Conservation (phyloP, 2,329 filamentous ascomycete species). For the Beauveria sp. region DNA sequence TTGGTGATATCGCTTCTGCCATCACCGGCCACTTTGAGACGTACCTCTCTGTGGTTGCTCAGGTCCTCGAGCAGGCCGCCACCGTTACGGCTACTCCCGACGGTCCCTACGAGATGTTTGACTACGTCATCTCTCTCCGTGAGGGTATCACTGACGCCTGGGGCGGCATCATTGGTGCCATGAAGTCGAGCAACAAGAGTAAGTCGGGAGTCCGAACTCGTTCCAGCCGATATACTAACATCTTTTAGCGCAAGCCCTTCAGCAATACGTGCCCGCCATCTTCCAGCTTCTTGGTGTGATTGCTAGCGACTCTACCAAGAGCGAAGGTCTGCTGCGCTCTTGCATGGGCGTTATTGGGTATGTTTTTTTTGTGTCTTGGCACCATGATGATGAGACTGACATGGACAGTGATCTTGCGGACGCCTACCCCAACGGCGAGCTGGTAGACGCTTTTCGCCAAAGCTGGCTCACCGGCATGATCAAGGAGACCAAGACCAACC, state of each 20-base stretch:
- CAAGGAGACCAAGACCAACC: conserved; percentile 83
- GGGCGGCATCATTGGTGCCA: conserved; percentile 91
- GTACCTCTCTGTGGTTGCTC: conserved; percentile 85
- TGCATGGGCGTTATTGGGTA: conserved; percentile 97
- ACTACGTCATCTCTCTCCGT: conserved; percentile 89
- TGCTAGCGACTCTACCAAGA: conserved; percentile 75
- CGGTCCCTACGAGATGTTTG: conserved; percentile 87
- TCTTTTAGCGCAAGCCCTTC: conserved; percentile 55
- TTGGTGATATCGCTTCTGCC: conserved; percentile 93
- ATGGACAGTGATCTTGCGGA: conserved; percentile 76
- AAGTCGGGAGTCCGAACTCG: conserved; percentile 24
- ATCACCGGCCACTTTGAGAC: conserved; percentile 89
- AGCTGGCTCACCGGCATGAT: conserved; percentile 88
- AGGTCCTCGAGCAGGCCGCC: conserved; percentile 89
- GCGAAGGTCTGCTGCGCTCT: conserved; percentile 85
- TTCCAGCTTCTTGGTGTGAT: conserved; percentile 81
- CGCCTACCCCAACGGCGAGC: conserved; percentile 84
- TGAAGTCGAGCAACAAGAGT: conserved; percentile 78
- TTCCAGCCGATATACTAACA: conserved; percentile 19
- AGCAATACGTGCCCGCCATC: conserved; percentile 74
- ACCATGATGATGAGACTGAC: conserved; percentile 27
- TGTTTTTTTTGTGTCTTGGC: conserved; percentile 24
- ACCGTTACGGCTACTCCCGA: conserved; percentile 72
- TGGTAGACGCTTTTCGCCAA: conserved; percentile 74
- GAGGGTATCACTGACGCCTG: conserved; percentile 99